These are phyloP conservation scores for Hebeloma cylindrosporum DNA, from an alignment of 768 basidiomycete species.

Conservation along the genomic window DNA sequence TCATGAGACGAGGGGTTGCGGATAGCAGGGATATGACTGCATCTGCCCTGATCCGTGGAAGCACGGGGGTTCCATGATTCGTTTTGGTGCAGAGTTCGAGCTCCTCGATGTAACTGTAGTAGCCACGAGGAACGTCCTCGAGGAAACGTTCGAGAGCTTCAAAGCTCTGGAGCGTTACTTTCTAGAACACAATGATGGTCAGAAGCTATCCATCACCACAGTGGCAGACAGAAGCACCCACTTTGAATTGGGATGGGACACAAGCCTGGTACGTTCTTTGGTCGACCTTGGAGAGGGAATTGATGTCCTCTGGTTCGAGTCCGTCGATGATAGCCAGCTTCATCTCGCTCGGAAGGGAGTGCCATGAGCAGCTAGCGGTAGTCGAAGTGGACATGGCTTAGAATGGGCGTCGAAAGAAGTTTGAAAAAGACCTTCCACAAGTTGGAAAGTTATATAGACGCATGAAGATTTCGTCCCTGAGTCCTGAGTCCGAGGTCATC, in stretches of 20 bases:
- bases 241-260: conserved; percentile 60
- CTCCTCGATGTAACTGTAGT: conserved; percentile 51
- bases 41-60: conserved; percentile 39
- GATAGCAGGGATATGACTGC: conserved; percentile 50
- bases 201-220: conserved; percentile 15
- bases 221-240: conserved; percentile 27
- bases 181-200: conserved; percentile 31
- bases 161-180: conserved; percentile 47
- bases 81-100: conserved; percentile 47
- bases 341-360: conserved; percentile 63
- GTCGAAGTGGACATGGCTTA: conserved; percentile 1
- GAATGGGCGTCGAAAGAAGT: conserved; percentile 2
- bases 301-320: conserved; percentile 45
- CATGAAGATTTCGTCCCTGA: neutral
- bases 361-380: conserved; percentile 41
- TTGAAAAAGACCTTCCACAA: no score
- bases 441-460: no score
- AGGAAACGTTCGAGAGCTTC: conserved; percentile 53
- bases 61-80: conserved; percentile 21
- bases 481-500: conserved; percentile 32
- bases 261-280: conserved; percentile 51
- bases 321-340: conserved; percentile 55
- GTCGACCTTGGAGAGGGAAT: conserved; percentile 49
- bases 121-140: conserved; percentile 53
- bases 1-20: conserved; percentile 46